Evolutionary conservation across 805 yeast species (phyloP).

Genomic region (Pichia paraexigua): DNA sequence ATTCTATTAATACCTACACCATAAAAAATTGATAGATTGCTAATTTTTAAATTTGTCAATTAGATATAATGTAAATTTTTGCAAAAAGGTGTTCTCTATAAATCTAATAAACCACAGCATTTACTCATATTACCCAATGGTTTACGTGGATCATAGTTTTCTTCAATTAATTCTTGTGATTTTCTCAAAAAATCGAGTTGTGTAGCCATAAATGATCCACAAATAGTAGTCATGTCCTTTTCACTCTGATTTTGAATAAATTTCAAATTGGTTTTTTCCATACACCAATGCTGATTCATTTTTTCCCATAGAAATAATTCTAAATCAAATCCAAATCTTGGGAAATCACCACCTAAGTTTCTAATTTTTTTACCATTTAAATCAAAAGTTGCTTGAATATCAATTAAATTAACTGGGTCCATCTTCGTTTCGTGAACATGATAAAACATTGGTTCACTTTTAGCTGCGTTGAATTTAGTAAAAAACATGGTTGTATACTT

Average conservation of each 20-base stretch:
- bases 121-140: not conserved
- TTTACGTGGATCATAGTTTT: not conserved
- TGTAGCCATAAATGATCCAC: constrained; percentile 8
- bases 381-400: constrained; percentile 11
- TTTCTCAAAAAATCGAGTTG: constrained; percentile 11
- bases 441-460: constrained; percentile 16
- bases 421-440: constrained; percentile 44
- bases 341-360: constrained; percentile 17
- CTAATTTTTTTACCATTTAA: constrained; percentile 10
- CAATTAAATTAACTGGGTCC: constrained; percentile 33
- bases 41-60: not conserved
- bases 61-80: not conserved
- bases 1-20: too few species aligned
- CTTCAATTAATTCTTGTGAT: not conserved
- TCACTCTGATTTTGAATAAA: constrained; percentile 2
- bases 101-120: not conserved
- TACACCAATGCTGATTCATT: constrained; percentile 16
- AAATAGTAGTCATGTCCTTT: constrained; percentile 6
- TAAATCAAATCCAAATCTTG: constrained; percentile 14
- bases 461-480: constrained; percentile 12
- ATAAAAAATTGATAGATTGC: too few species aligned
- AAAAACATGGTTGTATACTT: constrained; percentile 13
- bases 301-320: constrained; percentile 19
- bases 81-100: not conserved
- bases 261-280: constrained; percentile 5